These are phyloP conservation scores for Pichiaceae sp. DNA, from an alignment of 1,139 yeast genomes.

Conservation along the genomic window DNA sequence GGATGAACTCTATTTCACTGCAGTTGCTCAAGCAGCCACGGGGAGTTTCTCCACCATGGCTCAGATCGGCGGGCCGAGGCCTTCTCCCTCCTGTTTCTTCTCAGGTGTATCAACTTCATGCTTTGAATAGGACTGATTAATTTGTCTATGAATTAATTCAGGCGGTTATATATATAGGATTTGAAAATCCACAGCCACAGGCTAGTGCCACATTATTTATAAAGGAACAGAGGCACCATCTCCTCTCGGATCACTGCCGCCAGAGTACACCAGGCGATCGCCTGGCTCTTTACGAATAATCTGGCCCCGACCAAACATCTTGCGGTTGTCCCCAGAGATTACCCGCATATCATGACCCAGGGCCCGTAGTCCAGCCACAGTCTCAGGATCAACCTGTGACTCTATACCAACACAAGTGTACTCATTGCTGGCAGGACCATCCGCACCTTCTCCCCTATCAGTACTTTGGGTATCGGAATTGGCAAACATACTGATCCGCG, in stretches of 20 bases:
- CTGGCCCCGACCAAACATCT: slow-evolving; percentile 65
- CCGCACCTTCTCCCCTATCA: slow-evolving; percentile 54
- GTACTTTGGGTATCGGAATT: slow-evolving; percentile 32
- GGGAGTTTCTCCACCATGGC: too few relatives aligned
- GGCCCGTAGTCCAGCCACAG: slow-evolving; percentile 32
- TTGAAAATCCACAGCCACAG: too few relatives aligned
- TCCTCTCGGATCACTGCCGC: slow-evolving; percentile 72
- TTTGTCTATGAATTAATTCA: too few relatives aligned
- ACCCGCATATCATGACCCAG: slow-evolving; percentile 53
- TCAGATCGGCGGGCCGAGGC: too few relatives aligned
- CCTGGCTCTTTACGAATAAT: slow-evolving; percentile 42
- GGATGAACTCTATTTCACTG: too few relatives aligned
- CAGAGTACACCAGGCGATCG: slow-evolving; percentile 41
- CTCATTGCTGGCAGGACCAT: slow-evolving; percentile 57
- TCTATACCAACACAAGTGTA: slow-evolving; percentile 58
- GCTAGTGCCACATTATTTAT: too few relatives aligned
- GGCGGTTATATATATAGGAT: too few relatives aligned
- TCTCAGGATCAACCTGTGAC: slow-evolving; percentile 46
- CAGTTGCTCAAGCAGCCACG: too few relatives aligned
- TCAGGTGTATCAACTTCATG: too few relatives aligned
- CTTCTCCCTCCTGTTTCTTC: too few relatives aligned
- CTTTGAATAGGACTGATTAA: too few relatives aligned
- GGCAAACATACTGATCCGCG: slow-evolving; percentile 58
- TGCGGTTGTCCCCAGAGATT: slow-evolving; percentile 38
- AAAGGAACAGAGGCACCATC: slow-evolving; percentile 79